Evolutionary conservation across 2,329 filamentous ascomycete species (phyloP).

Genomic region (Leptodontidium sp.): DNA sequence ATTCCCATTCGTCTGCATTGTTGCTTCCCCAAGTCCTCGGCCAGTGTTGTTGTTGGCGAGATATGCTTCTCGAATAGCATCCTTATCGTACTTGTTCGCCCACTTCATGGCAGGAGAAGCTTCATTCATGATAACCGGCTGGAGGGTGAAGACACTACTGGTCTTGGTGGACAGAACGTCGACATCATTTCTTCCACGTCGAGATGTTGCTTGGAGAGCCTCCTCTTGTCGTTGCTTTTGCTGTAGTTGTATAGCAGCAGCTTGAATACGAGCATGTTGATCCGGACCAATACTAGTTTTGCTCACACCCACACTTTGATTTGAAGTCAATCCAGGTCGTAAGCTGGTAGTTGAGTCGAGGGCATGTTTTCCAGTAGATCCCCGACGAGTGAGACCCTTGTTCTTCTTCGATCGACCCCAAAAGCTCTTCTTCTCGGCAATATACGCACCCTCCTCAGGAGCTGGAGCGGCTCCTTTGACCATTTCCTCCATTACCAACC

Average conservation of each 20-base stretch:
- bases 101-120: slow-evolving; percentile 96
- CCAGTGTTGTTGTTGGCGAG: slow-evolving; percentile 77
- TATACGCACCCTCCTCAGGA: slow-evolving; percentile 84
- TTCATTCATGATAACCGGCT: slow-evolving; percentile 83
- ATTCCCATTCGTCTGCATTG: slow-evolving; percentile 53
- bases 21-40: slow-evolving; percentile 63
- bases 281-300: slow-evolving; percentile 88
- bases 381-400: slow-evolving; percentile 69
- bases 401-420: slow-evolving; percentile 85
- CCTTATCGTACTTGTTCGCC: slow-evolving; percentile 94
- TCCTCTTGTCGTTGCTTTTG: slow-evolving; percentile 77
- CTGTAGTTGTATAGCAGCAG: slow-evolving; percentile 85
- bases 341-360: slow-evolving; percentile 55
- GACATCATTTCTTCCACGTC: slow-evolving; percentile 63
- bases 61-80: slow-evolving; percentile 85
- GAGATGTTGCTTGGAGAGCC: slow-evolving; percentile 56
- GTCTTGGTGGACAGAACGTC: slow-evolving; percentile 75
- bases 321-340: slow-evolving; percentile 51
- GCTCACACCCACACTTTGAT: slow-evolving; percentile 60
- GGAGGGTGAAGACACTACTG: slow-evolving; percentile 87
- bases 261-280: slow-evolving; percentile 92
- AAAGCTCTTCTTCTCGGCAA: slow-evolving; percentile 94
- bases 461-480: slow-evolving; percentile 91
- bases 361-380: slow-evolving; percentile 71
- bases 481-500: slow-evolving; percentile 96